Conservation (phyloP, 78 protist genomes). For the Dictyostelium purpureum region DNA sequence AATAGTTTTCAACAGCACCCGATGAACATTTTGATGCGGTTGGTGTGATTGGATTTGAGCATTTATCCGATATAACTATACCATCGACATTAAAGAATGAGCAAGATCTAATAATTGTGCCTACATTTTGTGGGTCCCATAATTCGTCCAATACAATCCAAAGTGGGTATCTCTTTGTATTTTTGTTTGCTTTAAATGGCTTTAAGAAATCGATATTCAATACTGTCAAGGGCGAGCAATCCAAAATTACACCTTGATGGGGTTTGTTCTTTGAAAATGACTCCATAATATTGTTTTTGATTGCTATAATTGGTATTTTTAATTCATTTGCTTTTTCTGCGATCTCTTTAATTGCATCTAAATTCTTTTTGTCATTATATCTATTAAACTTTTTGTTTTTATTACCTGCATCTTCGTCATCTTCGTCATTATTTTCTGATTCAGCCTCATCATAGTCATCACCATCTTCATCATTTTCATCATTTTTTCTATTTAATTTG, state of each 20-base stretch:
- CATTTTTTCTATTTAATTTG: not conserved
- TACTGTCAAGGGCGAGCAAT: constrained; percentile 37
- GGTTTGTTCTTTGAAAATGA: constrained; percentile 8
- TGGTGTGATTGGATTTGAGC: constrained; percentile 54
- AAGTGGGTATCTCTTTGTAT: constrained; percentile 11
- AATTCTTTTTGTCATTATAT: constrained; percentile 56
- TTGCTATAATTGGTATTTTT: not conserved
- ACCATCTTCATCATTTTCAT: not conserved
- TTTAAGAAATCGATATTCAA: not conserved
- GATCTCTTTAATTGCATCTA: not conserved
- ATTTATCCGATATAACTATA: constrained; percentile 32
- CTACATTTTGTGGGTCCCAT: constrained; percentile 76
- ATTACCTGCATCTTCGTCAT: not conserved
- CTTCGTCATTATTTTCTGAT: not conserved
- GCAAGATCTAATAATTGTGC: constrained; percentile 60
- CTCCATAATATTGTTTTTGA: constrained; percentile 19
- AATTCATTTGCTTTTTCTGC: not conserved
- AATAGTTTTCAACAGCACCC: constrained; percentile 58
- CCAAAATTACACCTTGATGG: constrained; percentile 59
- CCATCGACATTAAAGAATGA: constrained; percentile 60
- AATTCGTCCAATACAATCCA: constrained; percentile 66
- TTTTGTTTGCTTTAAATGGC: not conserved
- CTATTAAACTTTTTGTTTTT: not conserved
- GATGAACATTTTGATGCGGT: constrained; percentile 24
- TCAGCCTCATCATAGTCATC: not conserved